Evolutionary conservation across 1,284 basidiomycete genomes (phyloP), one percentile per base, ranked within the genome.

Genomic region (Coniophora puteana): DNA sequence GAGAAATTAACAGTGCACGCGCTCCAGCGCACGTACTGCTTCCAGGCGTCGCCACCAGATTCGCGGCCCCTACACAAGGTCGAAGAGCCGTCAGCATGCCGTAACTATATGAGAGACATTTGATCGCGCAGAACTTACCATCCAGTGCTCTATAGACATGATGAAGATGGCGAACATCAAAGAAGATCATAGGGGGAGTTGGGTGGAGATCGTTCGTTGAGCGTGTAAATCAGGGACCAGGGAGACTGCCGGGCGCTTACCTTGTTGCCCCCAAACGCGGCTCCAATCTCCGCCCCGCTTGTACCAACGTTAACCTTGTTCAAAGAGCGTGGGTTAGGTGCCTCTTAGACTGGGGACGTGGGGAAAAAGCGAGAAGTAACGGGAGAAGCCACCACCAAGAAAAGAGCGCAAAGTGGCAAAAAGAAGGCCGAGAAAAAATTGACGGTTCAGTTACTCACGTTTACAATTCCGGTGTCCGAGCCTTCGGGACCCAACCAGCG

Each of bases 1-100:
- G 89, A 91, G 67, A 90, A 97, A 67, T 97, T 98, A 62, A 98
- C 73, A 6, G 93, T 97, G 60, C 89, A 93, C 30, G 89, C 80
- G 58, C 86, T 85, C 87, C 88, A 90, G 44, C 89, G 79, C 31
- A 89, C 84, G 48, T 89, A 91, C 59, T 95, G 90, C 65, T 94
- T 94, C 93, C 93, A 97, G 18, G 93, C 89, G 63, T 97, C 93
- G 34, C 93, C 93, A 25, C 93, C 93, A 12, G 89, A 93, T 67
- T 97, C 93, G 42, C 93, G 80, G n/a, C 94, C 94, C 92, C 91
- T 93, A 45, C n/a, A 41, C 55, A 49, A 49, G 40, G 42, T 23
- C 41, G 37, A 44, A 51, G 39, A 46, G 43, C 45, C 43, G 35
- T 56, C 30, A 48, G 37, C 30, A n/a, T n/a, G n/a, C n/a, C n/a